Base-by-base conservation (phyloP, 106 monocot genomes). In the Dioscorea alata region DNA sequence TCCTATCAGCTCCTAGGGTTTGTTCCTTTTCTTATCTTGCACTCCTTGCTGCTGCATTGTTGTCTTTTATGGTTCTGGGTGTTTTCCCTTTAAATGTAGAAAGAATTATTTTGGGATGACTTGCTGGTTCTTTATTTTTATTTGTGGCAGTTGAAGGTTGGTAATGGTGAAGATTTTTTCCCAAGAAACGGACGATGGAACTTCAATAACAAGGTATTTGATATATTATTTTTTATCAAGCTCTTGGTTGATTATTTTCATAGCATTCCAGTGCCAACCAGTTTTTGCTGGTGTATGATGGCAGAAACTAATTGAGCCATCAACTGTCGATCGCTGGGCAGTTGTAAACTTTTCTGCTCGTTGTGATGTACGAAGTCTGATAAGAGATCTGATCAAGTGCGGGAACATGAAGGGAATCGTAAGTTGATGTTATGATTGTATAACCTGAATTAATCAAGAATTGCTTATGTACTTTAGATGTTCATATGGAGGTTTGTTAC, bases 131-230 rank as follows among this genome's bases (percentile, higher is more conserved):
- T 57, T 53, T 57, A 2, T 20, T 52, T 33, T 13, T 22, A 2
- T 6, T 50, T 69, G 4, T 28, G 54, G 57, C 76, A 99, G 99
- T 69, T 99, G 33, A 93, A 81, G 59, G 83, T 86, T 8, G 99
- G 93, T 3, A 93, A 96, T 61, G 89, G 87, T n/a, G 89, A 87
- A 42, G 83, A 93, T 58, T 80, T 99, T 69, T 23, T 78, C 4
- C 81, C 99, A 13, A 74, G 81, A 2, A 87, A 90, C 76, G 99
- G 99, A 8, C 63, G 99, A 22, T 99, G 99, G 99, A 99, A 99
- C 73, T 99, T 99, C 25, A 99, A 88, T 65, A 85, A 93, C 58
- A 99, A 90, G 89, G 97, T 97, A 21, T 57, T 21, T 22, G 70
- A 4, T 34, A 1, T 10, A 32, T 23, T 16, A n/a, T 0, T 17